phyloP scores from a whole-genome alignment of 2,329 filamentous ascomycete species.

The Aureobasidium pullulans region DNA sequence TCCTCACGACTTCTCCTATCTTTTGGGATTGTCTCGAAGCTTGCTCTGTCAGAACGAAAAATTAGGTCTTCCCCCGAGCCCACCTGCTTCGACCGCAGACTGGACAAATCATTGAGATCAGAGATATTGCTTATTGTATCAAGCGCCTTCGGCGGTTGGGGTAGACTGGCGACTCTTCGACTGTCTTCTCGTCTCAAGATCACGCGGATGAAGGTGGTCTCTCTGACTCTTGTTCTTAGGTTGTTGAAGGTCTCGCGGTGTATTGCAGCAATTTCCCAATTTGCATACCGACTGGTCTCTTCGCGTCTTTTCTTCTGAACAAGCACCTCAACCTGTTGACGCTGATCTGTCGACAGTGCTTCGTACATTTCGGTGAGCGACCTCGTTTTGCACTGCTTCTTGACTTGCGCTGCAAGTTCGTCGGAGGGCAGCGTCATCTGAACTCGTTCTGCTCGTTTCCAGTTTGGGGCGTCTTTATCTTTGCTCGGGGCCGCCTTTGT shows the following conservation, averaged over 20 bases:
- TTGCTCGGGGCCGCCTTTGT: background rate
- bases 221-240: background rate
- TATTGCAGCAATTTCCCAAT: conserved; percentile 8
- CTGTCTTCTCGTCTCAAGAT: background rate
- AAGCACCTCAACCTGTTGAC: conserved; percentile 3
- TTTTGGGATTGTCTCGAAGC: background rate
- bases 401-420: conserved; percentile 3
- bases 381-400: background rate
- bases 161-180: background rate
- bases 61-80: background rate
- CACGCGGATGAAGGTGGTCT: conserved; percentile 1
- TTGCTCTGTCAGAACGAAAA: background rate
- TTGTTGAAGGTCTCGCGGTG: conserved; percentile 3
- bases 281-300: background rate
- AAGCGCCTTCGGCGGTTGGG: background rate
- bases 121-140: background rate
- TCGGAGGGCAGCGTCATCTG: conserved; percentile 1
- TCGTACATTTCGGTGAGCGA: conserved; percentile 6
- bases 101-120: background rate
- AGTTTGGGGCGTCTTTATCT: background rate
- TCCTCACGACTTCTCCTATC: background rate
- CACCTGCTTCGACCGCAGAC: background rate
- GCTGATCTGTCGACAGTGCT: background rate
- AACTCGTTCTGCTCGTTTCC: background rate
- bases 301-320: background rate